phyloP scores from a whole-genome alignment of 1,284 basidiomycete species.

The Fomitopsis betulina region DNA sequence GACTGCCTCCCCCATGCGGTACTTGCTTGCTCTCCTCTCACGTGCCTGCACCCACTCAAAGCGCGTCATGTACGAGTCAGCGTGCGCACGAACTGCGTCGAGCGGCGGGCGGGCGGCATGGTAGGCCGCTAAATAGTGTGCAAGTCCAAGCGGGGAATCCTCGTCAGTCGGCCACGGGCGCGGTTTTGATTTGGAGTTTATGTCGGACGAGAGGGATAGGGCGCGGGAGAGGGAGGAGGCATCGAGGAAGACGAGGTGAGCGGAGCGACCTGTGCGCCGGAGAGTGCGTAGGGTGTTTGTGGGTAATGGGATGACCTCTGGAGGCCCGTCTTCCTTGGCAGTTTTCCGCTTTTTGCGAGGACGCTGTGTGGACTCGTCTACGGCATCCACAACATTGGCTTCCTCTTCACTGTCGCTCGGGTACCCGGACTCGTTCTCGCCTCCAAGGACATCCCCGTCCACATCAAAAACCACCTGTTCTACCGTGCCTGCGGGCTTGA shows the following conservation, averaged over 20 bases:
- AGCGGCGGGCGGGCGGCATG: slow-evolving; percentile 67
- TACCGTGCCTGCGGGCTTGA: slow-evolving; percentile 71
- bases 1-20: slow-evolving; percentile 76
- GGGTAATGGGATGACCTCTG: slow-evolving; percentile 50
- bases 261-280: slow-evolving; percentile 58
- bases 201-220: slow-evolving; percentile 35
- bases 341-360: slow-evolving; percentile 44
- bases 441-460: slow-evolving; percentile 24
- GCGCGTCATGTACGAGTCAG: slow-evolving; percentile 69
- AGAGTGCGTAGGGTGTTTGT: slow-evolving; percentile 48
- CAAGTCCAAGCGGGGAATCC: slow-evolving; percentile 59
- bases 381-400: slow-evolving; percentile 19
- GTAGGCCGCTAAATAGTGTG: slow-evolving; percentile 66
- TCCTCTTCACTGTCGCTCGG: slow-evolving; percentile 19
- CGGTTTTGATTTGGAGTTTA: slow-evolving; percentile 23
- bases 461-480: slow-evolving; percentile 68
- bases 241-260: slow-evolving; percentile 80
- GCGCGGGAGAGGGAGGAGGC: slow-evolving; percentile 63
- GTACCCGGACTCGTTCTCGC: slow-evolving; percentile 30
- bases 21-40: slow-evolving; percentile 60
- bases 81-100: slow-evolving; percentile 65
- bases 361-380: slow-evolving; percentile 29
- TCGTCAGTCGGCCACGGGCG: slow-evolving; percentile 55
- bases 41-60: slow-evolving; percentile 72
- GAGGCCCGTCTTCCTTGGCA: slow-evolving; percentile 34